Evolutionary conservation across 345 rosid genomes (phyloP), one percentile per base, ranked within the genome.

Genomic region (Stellera chamaejasme): DNA sequence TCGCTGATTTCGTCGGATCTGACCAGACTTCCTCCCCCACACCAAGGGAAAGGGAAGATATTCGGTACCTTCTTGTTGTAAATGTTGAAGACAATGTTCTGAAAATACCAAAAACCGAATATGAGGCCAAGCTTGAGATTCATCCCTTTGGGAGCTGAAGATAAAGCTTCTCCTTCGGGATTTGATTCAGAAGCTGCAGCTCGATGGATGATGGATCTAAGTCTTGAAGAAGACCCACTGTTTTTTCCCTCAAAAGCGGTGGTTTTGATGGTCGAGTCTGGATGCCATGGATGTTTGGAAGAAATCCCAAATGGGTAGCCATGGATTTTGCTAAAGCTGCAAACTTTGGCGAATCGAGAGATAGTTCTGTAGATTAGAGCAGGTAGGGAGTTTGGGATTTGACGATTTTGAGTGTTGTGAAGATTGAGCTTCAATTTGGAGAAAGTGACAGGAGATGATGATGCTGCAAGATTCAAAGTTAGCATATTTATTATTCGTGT

Each of bases 1-100:
- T n/a, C n/a, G n/a, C n/a, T n/a, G n/a, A n/a, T n/a, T n/a, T n/a
- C n/a, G n/a, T n/a, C n/a, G n/a, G n/a, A n/a, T n/a, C n/a, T n/a
- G n/a, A n/a, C n/a, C n/a, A n/a, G n/a, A n/a, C n/a, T n/a, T n/a
- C n/a, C n/a, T n/a, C n/a, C n/a, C n/a, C n/a, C n/a, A n/a, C n/a
- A n/a, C 98, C 98, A 92, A 11, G 98, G 98, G 59, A 70, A 92
- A 5, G 98, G 93, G 64, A 92, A 88, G 56, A 92, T 78, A 27
- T 88, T 88, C 63, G 88, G 69, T 10, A 85, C 91, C 65, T 92
- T 82, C 69, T 92, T 86, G 79, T 88, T 92, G 80, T 80, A 92
- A 72, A 92, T 84, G 73, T 88, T 92, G 74, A 92, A 92, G 64
- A 92, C 87, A 44, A 92, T 79, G 80, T 88, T 92, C 41, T 92